Conservation (phyloP, 345 rosid species). For the Eucalyptus polybractea region DNA sequence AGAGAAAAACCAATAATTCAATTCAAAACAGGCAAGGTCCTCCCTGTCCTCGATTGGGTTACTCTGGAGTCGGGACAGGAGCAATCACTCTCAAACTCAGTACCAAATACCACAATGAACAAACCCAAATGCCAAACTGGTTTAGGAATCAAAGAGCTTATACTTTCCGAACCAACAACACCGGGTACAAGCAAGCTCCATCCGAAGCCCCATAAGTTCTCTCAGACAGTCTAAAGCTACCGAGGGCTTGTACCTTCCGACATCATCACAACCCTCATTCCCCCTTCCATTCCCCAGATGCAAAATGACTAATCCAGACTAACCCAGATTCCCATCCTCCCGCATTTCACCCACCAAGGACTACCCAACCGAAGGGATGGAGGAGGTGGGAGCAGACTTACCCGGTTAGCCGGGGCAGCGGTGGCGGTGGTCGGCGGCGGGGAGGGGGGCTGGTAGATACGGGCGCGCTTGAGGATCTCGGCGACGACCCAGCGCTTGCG, state of each 20-base stretch:
- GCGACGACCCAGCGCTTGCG: conserved; percentile 85
- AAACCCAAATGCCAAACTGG: not conserved
- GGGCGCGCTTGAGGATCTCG: conserved; percentile 81
- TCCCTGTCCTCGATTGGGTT: not conserved
- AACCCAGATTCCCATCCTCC: not conserved
- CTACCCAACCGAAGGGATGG: not conserved
- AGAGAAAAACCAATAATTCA: too few relatives aligned
- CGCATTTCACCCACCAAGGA: not conserved
- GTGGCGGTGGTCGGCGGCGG: not conserved
- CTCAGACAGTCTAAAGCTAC: not conserved
- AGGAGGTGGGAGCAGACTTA: not conserved
- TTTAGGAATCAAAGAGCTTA: not conserved
- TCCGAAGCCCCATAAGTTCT: not conserved
- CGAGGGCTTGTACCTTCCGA: not conserved
- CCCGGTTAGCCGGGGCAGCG: not conserved
- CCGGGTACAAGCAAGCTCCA: not conserved
- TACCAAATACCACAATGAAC: not conserved
- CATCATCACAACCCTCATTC: not conserved
- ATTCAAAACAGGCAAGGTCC: not conserved
- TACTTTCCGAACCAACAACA: not conserved
- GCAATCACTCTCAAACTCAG: not conserved
- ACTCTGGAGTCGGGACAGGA: rapidly evolving
- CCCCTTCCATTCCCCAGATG: not conserved
- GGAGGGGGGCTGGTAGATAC: conserved; percentile 46
- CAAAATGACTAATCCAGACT: not conserved